Evolutionary conservation across 108 stramenopile species (phyloP), one percentile per base, ranked within the genome.

Genomic region (Cylindrotheca closterium): DNA sequence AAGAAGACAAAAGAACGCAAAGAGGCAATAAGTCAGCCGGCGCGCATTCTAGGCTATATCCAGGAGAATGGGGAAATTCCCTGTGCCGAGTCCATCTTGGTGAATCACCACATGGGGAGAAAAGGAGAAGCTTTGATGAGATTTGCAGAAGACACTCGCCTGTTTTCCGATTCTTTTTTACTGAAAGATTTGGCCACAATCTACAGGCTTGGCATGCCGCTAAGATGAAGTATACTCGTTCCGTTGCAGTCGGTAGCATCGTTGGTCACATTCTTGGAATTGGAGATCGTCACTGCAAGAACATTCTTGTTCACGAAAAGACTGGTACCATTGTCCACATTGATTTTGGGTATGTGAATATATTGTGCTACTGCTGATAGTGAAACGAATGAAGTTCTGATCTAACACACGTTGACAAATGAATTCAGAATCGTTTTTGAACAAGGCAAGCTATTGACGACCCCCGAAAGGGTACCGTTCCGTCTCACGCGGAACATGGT

Each of bases 181-280:
- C 96, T 3, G 99, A 99, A 72, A 68, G 78, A 19, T 98, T 98
- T 71, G 78, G 89, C 25, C 90, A 88, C 42, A 42, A 88, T 30
- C 63, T 83, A 70, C 71, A 83, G 47, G 77, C 86, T 2, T 99
- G 98, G 98, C 83, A 94, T 60, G 58, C 70, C 19, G 93, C 94
- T 12, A 86, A 88, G 62, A 85, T 79, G 65, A 68, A 63, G 24
- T 99, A 97, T 76, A 95, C 97, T 32, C 62, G 91, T 56, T 95
- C 94, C 7, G 94, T 88, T 46, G 99, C 99, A 25, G 96, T 92
- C 1, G 96, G 75, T 73, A 85, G 84, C 42, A 97, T 99, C 60
- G 96, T 98, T 51, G 99, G 99, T 27, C 95, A 99, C 58, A 77
- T 98, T n/a, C 79, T 99, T 33, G 99, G 99, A 1, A 96, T 99